These are phyloP conservation scores for Melaleuca alternifolia DNA, from an alignment of 345 rosid genomes.

Conservation along the genomic window DNA sequence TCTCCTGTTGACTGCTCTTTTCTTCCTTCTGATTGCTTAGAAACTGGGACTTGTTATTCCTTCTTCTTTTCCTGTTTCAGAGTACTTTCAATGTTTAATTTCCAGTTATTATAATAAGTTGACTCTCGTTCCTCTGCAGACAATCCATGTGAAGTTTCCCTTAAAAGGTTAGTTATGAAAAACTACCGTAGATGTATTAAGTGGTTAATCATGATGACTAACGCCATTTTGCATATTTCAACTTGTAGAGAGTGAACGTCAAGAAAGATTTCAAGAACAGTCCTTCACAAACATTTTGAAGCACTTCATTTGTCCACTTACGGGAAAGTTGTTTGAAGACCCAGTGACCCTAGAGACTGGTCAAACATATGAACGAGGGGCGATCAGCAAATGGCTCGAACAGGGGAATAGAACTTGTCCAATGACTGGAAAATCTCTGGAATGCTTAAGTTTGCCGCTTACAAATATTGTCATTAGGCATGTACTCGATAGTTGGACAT, in stretches of 20 bases:
- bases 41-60: neutral
- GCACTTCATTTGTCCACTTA: constrained; percentile 47
- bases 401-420: constrained; percentile 53
- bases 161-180: constrained; percentile 23
- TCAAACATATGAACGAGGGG: constrained; percentile 46
- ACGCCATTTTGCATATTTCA: constrained; percentile 13
- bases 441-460: constrained; percentile 24
- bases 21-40: neutral
- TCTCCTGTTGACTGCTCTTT: neutral
- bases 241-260: constrained; percentile 1
- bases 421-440: constrained; percentile 37
- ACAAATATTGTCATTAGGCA: constrained; percentile 45
- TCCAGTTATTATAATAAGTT: neutral
- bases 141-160: neutral
- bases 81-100: neutral
- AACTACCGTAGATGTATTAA: neutral
- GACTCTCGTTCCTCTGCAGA: constrained; percentile 11
- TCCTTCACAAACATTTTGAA: constrained; percentile 22
- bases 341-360: constrained; percentile 66
- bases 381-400: constrained; percentile 45
- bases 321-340: constrained; percentile 40
- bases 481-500: constrained; percentile 34
- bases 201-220: constrained; percentile 4
- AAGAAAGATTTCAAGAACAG: constrained; percentile 11
- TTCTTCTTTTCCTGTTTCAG: neutral